Percentiles rank a stretch among this genome's conserved stretches.
phyloP scores from a whole-genome alignment of 1,284 basidiomycete species.

The Moniliella sp. region DNA sequence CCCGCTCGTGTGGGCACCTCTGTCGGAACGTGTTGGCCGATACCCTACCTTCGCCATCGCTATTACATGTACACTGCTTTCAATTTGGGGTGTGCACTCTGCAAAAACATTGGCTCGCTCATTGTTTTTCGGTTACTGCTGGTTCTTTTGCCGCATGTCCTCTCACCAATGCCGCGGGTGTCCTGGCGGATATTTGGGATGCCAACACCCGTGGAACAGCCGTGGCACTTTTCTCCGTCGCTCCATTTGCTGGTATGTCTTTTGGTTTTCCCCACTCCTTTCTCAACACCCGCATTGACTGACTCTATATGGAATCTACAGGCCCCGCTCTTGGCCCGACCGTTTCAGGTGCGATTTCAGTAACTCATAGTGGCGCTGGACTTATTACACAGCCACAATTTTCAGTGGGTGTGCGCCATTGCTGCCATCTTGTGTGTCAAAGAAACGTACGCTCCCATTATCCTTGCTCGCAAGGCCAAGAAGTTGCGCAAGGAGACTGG shows the following conservation, averaged over 20 bases:
- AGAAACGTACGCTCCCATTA: slow-evolving; percentile 46
- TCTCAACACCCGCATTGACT: too few species aligned
- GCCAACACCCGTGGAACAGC: slow-evolving; percentile 48
- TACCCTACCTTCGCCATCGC: slow-evolving; percentile 48
- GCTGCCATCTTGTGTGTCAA: slow-evolving; percentile 49
- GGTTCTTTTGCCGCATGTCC: slow-evolving; percentile 42
- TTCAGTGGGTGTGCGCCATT: slow-evolving; percentile 43
- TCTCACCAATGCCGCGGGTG: slow-evolving; percentile 38
- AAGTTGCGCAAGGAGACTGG: slow-evolving; percentile 44
- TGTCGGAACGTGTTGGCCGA: slow-evolving; percentile 42
- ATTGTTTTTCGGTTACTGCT: slow-evolving; percentile 51
- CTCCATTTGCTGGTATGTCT: too few species aligned
- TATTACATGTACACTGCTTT: slow-evolving; percentile 45
- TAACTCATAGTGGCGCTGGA: slow-evolving; percentile 46
- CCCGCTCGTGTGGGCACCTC: slow-evolving; percentile 43
- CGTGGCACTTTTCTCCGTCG: slow-evolving; percentile 48
- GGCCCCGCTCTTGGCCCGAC: slow-evolving; percentile 46
- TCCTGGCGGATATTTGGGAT: slow-evolving; percentile 48
- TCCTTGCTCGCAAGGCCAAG: slow-evolving; percentile 42
- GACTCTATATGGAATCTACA: too few species aligned
- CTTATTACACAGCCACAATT: slow-evolving; percentile 52
- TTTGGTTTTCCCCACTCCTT: too few species aligned
- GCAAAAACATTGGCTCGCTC: slow-evolving; percentile 44
- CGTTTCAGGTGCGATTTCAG: slow-evolving; percentile 43
- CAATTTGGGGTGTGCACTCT: slow-evolving; percentile 47